These are phyloP conservation scores for Dispira simplex DNA, from an alignment of 192 early-diverging fungal species.

Conservation along the genomic window DNA sequence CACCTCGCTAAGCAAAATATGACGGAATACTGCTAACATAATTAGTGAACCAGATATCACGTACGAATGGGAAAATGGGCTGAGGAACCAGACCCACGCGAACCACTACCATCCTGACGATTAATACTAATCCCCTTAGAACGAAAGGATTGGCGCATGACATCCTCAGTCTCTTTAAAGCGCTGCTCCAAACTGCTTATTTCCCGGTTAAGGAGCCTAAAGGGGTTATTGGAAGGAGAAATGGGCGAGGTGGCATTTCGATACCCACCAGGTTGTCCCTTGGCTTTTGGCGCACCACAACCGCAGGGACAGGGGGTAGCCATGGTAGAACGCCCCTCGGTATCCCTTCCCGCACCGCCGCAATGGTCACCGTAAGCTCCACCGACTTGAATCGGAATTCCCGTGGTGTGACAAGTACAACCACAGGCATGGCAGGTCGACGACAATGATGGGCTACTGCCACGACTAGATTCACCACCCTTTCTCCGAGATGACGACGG, in stretches of 20 bases:
- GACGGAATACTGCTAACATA: background rate
- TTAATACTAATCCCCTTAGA: background rate
- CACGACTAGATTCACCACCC: background rate
- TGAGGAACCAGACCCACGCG: background rate
- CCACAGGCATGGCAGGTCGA: background rate
- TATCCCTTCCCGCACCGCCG: background rate
- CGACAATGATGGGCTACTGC: background rate
- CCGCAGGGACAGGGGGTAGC: background rate
- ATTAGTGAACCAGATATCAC: background rate
- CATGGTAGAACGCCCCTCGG: background rate
- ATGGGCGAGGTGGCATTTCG: background rate
- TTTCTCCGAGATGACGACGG: background rate
- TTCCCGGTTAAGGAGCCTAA: constrained; percentile 1
- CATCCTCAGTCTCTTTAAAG: constrained; percentile 4
- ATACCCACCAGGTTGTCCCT: background rate
- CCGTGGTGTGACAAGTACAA: background rate
- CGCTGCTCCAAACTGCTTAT: constrained; percentile 8
- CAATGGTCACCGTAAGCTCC: background rate
- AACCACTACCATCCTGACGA: background rate
- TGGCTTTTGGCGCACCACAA: background rate
- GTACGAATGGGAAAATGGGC: background rate
- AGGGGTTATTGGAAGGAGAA: background rate
- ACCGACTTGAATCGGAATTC: background rate
- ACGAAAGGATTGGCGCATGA: constrained; percentile 2
- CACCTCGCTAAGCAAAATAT: background rate